Evolutionary conservation across 352 stramenopile genomes (phyloP), one percentile per base, ranked within the genome.

Genomic region (Halophytophthora polymorphica): DNA sequence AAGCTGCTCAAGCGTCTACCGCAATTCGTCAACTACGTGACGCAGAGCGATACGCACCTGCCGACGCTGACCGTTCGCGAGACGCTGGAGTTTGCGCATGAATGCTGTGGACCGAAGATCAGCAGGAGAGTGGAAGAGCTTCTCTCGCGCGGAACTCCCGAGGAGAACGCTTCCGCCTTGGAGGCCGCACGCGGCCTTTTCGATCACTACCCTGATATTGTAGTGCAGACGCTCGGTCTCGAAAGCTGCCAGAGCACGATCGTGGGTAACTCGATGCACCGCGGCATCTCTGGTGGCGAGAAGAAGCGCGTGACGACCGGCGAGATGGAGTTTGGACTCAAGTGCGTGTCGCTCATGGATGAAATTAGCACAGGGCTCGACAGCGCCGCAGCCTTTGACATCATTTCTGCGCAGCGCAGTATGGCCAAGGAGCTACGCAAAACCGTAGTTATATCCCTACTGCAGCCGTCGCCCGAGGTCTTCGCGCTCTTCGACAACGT

Each of bases 401-500:
- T 87, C 55, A 73, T 78, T 29, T 65, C 63, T 33, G 63, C 65
- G 6, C 58, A 76, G 45, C 60, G 66, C 14, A 73, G 57, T 34
- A 55, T 82, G 22, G 68, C 73, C 6, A 53, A 83, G 53, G 46
- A 49, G 13, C 58, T 89, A n/a, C 50, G 70, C 48, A 69, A 73
- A 44, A 86, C 77, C 1, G 53, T 72, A 15, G 67, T 93, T 29
- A 77, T 97, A 14, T 88, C 84, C 7, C 68, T 98, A 17, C 63
- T 97, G 17, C 75, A 98, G 68, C 93, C 94, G 23, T 81, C n/a
- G n/a, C n/a, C n/a, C n/a, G n/a, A n/a, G n/a, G n/a, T n/a, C n/a
- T n/a, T n/a, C n/a, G n/a, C n/a, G 18, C 69, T 98, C 15, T 98
- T 98, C 59, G 94, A 98, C 64, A 83, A 97, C 50, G 61, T 98